A percentile compares a stretch with the other conserved stretches of the same genome.
These are phyloP conservation scores for Mycena citricolor DNA, from an alignment of 1,284 basidiomycete genomes.

Conservation along the genomic window DNA sequence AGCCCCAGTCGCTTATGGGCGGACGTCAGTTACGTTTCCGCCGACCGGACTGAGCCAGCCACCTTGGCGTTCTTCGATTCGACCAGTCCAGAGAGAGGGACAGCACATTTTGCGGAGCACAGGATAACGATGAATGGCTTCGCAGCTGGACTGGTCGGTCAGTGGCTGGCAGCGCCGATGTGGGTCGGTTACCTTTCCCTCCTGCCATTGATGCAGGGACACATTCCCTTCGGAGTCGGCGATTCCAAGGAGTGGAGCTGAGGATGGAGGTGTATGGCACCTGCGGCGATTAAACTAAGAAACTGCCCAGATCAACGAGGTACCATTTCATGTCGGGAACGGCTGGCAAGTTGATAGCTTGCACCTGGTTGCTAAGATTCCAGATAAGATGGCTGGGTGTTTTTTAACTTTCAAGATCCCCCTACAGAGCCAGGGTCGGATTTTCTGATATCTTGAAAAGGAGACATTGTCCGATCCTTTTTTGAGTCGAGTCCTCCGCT, in stretches of 20 bases:
- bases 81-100: conserved; percentile 92
- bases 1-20: conserved; percentile 47
- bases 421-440: conserved; percentile 23
- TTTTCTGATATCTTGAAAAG: conserved; percentile 51
- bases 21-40: no score
- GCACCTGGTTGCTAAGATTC: conserved; percentile 55
- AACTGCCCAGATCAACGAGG: neutral
- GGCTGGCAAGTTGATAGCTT: conserved; percentile 75
- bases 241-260: conserved; percentile 57
- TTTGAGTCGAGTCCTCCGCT: conserved; percentile 28
- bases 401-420: neutral
- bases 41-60: neutral
- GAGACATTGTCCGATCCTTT: conserved; percentile 65
- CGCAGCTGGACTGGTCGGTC: conserved; percentile 33
- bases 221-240: conserved; percentile 85
- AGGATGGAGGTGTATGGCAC: conserved; percentile 51
- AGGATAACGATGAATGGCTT: conserved; percentile 49
- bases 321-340: conserved; percentile 95
- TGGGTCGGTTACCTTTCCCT: conserved; percentile 42
- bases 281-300: conserved; percentile 33
- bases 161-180: neutral
- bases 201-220: conserved; percentile 57
- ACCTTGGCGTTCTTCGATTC: conserved; percentile 48
- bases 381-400: conserved; percentile 3
- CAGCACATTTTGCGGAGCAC: conserved; percentile 59